Percentiles rank a stretch among this genome's conserved stretches.
Conservation (phyloP, 1,139 yeast species). For the Saccharomyces hybrid region DNA sequence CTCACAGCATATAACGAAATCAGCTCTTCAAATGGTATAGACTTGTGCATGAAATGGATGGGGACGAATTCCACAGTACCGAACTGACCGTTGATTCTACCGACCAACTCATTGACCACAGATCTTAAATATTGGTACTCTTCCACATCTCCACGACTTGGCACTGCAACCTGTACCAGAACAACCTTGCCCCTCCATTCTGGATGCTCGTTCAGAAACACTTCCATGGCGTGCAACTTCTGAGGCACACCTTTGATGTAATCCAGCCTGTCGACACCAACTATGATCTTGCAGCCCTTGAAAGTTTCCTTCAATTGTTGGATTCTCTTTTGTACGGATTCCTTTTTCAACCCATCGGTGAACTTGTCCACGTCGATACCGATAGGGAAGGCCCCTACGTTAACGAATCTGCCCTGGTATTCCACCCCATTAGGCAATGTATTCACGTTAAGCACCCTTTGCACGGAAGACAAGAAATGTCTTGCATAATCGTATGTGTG, state of each 20-base stretch:
- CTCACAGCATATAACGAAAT: slow-evolving; percentile 77
- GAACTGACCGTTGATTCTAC: slow-evolving; percentile 90
- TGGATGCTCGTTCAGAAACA: slow-evolving; percentile 85
- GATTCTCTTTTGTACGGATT: slow-evolving; percentile 59
- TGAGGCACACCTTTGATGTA: slow-evolving; percentile 98
- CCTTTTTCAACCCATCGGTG: slow-evolving; percentile 64
- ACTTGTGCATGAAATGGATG: slow-evolving; percentile 90
- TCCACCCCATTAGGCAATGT: slow-evolving; percentile 91
- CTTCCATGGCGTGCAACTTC: slow-evolving; percentile 90
- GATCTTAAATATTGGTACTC: slow-evolving; percentile 93
- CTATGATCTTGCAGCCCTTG: slow-evolving; percentile 72
- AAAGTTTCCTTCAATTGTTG: slow-evolving; percentile 52
- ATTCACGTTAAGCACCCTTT: slow-evolving; percentile 71
- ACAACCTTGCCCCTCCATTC: slow-evolving; percentile 98
- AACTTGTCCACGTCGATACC: slow-evolving; percentile 96
- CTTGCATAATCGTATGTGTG: slow-evolving; percentile 99
- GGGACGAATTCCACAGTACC: slow-evolving; percentile 98
- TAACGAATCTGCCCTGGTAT: slow-evolving; percentile 66
- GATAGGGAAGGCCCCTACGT: slow-evolving; percentile 95
- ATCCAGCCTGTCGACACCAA: slow-evolving; percentile 92
- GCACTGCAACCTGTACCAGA: slow-evolving; percentile 94
- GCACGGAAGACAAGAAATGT: slow-evolving; percentile 89
- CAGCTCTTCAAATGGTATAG: slow-evolving; percentile 84
- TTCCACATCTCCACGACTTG: slow-evolving; percentile 96
- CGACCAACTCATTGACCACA: slow-evolving; percentile 91